phyloP scores from a whole-genome alignment of 306 rosid genomes.

The Pachyrhizus erosus region DNA sequence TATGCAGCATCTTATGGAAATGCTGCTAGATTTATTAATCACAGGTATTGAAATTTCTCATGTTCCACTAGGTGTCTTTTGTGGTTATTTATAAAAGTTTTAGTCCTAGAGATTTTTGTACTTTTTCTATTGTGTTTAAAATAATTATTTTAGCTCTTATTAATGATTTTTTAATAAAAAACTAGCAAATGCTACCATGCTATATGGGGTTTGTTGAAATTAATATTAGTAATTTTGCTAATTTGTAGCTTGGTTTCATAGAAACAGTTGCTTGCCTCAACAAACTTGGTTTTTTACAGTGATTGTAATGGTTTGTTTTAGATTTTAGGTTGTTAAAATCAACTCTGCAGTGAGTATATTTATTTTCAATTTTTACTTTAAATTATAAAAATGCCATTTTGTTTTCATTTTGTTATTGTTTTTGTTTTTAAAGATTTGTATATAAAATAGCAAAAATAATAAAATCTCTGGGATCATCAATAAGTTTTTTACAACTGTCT shows the following conservation, averaged over 20 bases:
- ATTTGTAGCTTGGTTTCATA: not conserved
- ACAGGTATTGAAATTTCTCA: constrained; percentile 65
- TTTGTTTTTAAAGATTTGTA: not conserved
- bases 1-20: constrained; percentile 88
- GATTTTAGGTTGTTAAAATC: not conserved
- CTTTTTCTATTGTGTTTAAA: not conserved
- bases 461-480: not conserved
- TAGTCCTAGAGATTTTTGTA: not conserved
- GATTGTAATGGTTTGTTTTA: not conserved
- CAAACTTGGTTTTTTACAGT: not conserved
- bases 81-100: constrained; percentile 18
- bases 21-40: constrained; percentile 89
- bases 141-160: not conserved
- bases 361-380: not conserved
- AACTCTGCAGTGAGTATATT: not conserved
- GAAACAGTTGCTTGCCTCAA: not conserved
- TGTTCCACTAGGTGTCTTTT: constrained; percentile 21
- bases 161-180: not conserved
- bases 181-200: not conserved
- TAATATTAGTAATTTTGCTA: not conserved
- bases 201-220: not conserved
- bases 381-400: not conserved
- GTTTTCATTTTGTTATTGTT: not conserved
- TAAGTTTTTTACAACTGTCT: not conserved
- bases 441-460: not conserved